Conservation (phyloP, 148 eudicot species). For the Beta vulgaris region DNA sequence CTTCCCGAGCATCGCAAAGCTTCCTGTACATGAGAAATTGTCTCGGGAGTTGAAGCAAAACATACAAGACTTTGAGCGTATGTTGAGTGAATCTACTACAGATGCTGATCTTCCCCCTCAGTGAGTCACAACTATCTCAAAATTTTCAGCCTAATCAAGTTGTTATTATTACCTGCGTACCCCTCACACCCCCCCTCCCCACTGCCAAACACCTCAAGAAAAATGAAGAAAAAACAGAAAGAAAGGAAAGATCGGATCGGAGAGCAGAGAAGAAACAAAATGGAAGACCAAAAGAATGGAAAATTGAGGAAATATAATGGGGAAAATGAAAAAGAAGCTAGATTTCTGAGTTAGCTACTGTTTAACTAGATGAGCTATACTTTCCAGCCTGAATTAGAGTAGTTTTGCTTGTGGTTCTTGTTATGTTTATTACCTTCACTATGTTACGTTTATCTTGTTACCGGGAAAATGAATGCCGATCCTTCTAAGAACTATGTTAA, state of each 20-base stretch:
- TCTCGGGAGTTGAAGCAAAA: slow-evolving; percentile 83
- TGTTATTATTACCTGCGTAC: neutral
- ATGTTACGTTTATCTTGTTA: neutral
- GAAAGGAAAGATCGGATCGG: neutral
- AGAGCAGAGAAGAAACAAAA: neutral
- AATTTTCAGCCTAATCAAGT: neutral
- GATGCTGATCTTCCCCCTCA: slow-evolving; percentile 86
- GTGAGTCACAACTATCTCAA: slow-evolving; percentile 45
- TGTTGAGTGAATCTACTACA: slow-evolving; percentile 71
- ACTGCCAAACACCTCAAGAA: neutral
- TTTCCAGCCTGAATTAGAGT: neutral
- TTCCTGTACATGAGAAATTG: slow-evolving; percentile 67
- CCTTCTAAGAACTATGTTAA: neutral
- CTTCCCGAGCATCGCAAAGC: slow-evolving; percentile 96
- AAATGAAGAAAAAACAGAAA: neutral
- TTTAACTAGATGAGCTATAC: neutral
- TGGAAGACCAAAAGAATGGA: neutral
- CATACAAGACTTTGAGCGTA: slow-evolving; percentile 93
- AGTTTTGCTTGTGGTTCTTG: neutral
- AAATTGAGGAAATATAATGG: neutral
- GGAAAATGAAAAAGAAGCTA: neutral
- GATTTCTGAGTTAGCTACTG: neutral
- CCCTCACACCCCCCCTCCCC: neutral
- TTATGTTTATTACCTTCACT: too few relatives aligned
- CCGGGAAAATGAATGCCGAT: neutral